phyloP scores from a whole-genome alignment of 257 asterid species.

The Eucommia ulmoides region DNA sequence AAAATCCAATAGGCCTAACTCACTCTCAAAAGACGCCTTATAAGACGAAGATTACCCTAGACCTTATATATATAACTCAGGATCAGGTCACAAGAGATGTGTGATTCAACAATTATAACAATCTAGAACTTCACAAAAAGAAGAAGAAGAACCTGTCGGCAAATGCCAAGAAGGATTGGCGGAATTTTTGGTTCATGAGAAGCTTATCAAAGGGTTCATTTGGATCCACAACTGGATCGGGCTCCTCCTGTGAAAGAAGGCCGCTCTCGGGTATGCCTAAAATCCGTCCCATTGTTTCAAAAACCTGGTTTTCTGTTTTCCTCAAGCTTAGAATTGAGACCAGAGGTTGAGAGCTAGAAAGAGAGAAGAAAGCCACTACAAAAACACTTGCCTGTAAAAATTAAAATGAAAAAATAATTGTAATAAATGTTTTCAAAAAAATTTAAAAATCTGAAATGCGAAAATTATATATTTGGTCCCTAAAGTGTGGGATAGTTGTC shows the following conservation, averaged over 20 bases:
- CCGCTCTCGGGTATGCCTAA: constrained; percentile 60
- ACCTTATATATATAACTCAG: too few species aligned
- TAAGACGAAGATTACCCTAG: too few species aligned
- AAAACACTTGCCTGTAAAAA: constrained; percentile 55
- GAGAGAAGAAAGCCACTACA: constrained; percentile 60
- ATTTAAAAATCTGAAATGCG: too few species aligned
- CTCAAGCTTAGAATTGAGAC: constrained; percentile 54
- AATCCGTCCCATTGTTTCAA: constrained; percentile 60
- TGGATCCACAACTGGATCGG: constrained; percentile 27
- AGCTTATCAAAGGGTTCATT: constrained; percentile 69
- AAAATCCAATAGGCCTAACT: too few species aligned
- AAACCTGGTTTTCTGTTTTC: constrained; percentile 29
- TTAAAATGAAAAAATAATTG: constrained; percentile 5
- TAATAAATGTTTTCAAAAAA: too few species aligned
- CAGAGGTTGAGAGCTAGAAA: constrained; percentile 70
- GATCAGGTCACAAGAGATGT: too few species aligned
- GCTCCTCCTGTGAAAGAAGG: constrained; percentile 27
- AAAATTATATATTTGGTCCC: too few species aligned
- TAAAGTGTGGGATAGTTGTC: too few species aligned
- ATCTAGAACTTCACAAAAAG: background rate
- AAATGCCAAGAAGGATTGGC: constrained; percentile 62
- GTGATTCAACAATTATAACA: too few species aligned
- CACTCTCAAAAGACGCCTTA: too few species aligned
- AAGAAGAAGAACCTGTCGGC: constrained; percentile 59
- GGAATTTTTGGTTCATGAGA: constrained; percentile 52